Evolutionary conservation across 1,284 basidiomycete genomes (phyloP), one percentile per base, ranked within the genome.

Genomic region (Porogramme epimiltina): DNA sequence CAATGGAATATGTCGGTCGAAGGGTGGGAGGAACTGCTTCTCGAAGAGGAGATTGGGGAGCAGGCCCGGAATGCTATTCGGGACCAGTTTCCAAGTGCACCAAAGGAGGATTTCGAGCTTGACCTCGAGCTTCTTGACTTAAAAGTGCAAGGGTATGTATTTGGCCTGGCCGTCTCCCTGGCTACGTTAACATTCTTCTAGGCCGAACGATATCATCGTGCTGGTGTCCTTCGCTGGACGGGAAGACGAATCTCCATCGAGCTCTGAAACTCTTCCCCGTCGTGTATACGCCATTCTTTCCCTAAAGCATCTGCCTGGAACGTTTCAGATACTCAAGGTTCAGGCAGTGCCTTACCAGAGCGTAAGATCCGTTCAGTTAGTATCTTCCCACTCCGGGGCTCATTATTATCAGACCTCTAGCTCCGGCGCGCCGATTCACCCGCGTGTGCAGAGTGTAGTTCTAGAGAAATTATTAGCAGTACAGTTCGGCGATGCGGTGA

Each of bases 401-500:
- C 26, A n/a, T 33, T 23, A 55, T 38, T 18, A n/a, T 31, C 22
- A 89, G 87, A 86, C 81, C 23, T 80, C 81, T 25, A 75, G 74
- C 51, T 82, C 81, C 41, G 80, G 82, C 38, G 84, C 84, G 3
- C 86, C 85, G 1, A 82, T 82, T 58, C 86, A 86, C 62, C 87
- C 89, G 31, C 77, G 84, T 45, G 75, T 91, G 50, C 79, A 80
- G 49, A 72, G 85, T 16, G 68, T 89, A 24, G 70, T 75, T 13
- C 76, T 73, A 19, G 87, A 85, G 24, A 71, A 76, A 25, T 62
- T 89, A 8, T 70, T 84, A 28, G 75, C 78, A 45, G 77, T 90
- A 6, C 81, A 89, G 59, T 91, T 90, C 59, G 87, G 87, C 16
- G 88, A 91, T 66, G 84, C 87, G 2, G 80, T 90, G n/a, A 82